Evolutionary conservation across 2,329 filamentous ascomycete genomes (phyloP), one percentile per base, ranked within the genome.

Genomic region (Pseudogymnoascus sp.): DNA sequence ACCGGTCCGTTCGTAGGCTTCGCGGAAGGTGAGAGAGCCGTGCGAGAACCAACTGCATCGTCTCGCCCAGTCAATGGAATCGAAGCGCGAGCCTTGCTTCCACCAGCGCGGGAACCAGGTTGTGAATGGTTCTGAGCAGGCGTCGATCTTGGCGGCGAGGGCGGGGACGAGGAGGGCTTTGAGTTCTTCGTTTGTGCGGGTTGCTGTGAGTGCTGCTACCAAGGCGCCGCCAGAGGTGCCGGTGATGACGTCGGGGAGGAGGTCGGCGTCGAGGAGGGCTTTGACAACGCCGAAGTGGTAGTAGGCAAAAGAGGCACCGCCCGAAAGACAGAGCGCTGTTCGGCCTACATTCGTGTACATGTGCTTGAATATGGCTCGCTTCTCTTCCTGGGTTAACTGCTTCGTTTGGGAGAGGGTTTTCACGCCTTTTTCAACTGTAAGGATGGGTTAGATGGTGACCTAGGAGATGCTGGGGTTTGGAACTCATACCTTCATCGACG

Each of bases 221-320:
- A 99, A 78, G 11, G 94, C 94, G 59, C 94, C 94, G 5, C 94
- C 94, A 64, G 92, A 97, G 2, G 94, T 99, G 9, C 94, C 94
- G 0, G 94, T 97, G 65, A 99, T 96, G 67, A 99, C 93, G 65
- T 95, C 89, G 0, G 94, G 94, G 0, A 99, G 77, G 1, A 96
- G 79, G 62, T 89, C 83, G 11, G 91, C 89, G 68, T 97, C 94
- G 5, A 97, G 78, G 4, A 97, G 80, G 7, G 92, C 93, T 72
- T 91, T 93, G 58, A 94, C 84, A 8, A 99, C 90, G 9, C 94
- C 94, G 65, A 97, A 91, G 72, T 99, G 94, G 72, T 97, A 97
- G 72, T 96, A 97, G 4, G 94, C 91, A 74, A 99, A 97, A 0
- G 89, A 90, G 3, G 93, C 94, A 0, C 94, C 94, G 2, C 94